Evolutionary conservation across 495 filamentous ascomycete species (phyloP).

Genomic region (Copromyces sp.): DNA sequence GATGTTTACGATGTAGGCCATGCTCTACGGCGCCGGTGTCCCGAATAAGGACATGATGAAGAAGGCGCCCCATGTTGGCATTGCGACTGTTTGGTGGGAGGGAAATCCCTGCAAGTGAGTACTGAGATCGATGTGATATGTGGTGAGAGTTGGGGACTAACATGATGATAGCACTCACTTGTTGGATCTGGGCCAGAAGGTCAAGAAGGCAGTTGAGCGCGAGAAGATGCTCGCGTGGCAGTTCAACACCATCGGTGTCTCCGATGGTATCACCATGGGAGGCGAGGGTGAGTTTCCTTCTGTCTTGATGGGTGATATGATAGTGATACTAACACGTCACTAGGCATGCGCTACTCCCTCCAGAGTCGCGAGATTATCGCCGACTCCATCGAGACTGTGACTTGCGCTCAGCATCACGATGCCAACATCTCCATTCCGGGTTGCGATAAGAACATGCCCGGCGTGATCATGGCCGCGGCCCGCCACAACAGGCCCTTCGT

Average conservation of each 20-base stretch:
- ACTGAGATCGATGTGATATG: background rate
- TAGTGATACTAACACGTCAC: background rate
- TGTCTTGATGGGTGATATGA: background rate
- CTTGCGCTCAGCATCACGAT: slow-evolving; percentile 80
- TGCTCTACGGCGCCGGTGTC: slow-evolving; percentile 91
- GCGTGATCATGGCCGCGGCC: slow-evolving; percentile 56
- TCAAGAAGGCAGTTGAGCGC: slow-evolving; percentile 72
- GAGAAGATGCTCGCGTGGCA: slow-evolving; percentile 85
- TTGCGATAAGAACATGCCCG: slow-evolving; percentile 99
- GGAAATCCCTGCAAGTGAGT: slow-evolving; percentile 70
- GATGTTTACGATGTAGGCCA: slow-evolving; percentile 47
- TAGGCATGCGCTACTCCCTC: slow-evolving; percentile 95
- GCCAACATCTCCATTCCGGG: slow-evolving; percentile 92
- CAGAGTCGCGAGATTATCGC: slow-evolving; percentile 93
- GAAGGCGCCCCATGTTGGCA: slow-evolving; percentile 79
- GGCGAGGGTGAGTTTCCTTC: slow-evolving; percentile 57
- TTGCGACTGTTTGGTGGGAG: slow-evolving; percentile 94
- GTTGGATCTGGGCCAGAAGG: slow-evolving; percentile 79
- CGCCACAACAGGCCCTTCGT: slow-evolving; percentile 80
- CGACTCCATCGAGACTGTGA: slow-evolving; percentile 88
- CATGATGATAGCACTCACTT: slow-evolving; percentile 39
- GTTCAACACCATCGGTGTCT: slow-evolving; percentile 92
- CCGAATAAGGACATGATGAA: slow-evolving; percentile 79
- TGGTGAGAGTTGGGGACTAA: slow-evolving; percentile 5
- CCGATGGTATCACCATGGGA: slow-evolving; percentile 93